Evolutionary conservation across 2,329 filamentous ascomycete species (phyloP).

Genomic region (Colletotrichum abscissum): DNA sequence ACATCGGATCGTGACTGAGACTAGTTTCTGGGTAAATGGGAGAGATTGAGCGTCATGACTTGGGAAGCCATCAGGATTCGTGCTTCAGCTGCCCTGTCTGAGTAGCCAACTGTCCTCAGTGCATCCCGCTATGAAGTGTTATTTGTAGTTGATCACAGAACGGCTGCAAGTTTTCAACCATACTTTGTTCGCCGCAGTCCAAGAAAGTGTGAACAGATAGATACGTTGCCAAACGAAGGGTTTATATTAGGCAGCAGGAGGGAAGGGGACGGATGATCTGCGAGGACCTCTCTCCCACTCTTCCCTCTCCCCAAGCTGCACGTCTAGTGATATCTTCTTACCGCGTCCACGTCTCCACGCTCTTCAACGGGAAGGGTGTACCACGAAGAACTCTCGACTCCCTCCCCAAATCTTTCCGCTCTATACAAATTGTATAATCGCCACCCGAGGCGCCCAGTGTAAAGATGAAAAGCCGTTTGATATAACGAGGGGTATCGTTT

Average conservation of each 20-base stretch:
- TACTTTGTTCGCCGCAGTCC: no score
- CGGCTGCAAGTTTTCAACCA: not conserved
- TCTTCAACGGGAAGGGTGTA: not conserved
- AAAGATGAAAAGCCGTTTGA: not conserved
- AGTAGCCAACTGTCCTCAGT: no score
- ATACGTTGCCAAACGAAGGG: constrained; percentile 20
- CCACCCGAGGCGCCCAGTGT: not conserved
- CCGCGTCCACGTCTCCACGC: not conserved
- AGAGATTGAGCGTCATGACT: no score
- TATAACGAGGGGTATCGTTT: constrained; percentile 34
- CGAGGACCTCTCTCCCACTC: not conserved
- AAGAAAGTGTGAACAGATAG: not conserved
- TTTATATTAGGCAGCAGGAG: constrained; percentile 13
- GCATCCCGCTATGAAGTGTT: no score
- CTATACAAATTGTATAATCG: not conserved
- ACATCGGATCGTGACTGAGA: no score
- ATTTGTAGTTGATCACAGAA: no score
- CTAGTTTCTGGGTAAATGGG: no score
- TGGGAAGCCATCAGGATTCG: fast-evolving
- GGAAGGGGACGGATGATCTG: not conserved
- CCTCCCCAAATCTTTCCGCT: not conserved
- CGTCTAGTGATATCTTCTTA: not conserved
- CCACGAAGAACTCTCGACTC: not conserved
- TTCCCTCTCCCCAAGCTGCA: not conserved
- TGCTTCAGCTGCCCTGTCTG: no score